Percentiles rank a stretch among this genome's conserved stretches.
Conservation (phyloP, 2,329 filamentous ascomycete genomes). For the Scolecobasidium constrictum region DNA sequence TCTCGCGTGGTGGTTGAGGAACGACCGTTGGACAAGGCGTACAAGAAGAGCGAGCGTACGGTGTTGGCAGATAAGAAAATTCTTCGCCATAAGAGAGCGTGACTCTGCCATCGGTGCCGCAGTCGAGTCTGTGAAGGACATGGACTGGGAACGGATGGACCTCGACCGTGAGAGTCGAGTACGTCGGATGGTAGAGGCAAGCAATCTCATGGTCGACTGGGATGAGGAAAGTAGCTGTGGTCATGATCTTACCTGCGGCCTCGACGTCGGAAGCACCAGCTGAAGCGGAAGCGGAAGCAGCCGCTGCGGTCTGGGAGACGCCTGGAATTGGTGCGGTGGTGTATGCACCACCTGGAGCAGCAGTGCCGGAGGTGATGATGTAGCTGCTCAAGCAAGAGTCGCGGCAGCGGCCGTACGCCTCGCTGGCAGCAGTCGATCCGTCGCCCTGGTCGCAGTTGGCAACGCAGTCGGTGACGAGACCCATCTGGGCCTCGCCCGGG, state of each 20-base stretch:
- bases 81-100: background rate
- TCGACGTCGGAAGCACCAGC: constrained; percentile 9
- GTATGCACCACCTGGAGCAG: constrained; percentile 5
- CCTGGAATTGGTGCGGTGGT: constrained; percentile 2
- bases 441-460: constrained; percentile 42
- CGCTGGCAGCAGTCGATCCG: constrained; percentile 33
- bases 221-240: constrained; percentile 14
- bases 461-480: constrained; percentile 41
- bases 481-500: constrained; percentile 38
- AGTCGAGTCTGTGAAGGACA: background rate
- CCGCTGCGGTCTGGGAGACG: constrained; percentile 3
- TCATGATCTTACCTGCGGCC: constrained; percentile 1
- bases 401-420: constrained; percentile 37
- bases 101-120: background rate
- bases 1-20: too few relatives aligned
- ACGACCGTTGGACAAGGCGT: too few relatives aligned
- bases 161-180: background rate
- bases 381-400: constrained; percentile 37
- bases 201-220: constrained; percentile 11
- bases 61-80: background rate
- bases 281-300: constrained; percentile 1
- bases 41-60: too few relatives aligned
- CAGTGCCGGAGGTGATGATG: constrained; percentile 33
- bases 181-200: background rate
- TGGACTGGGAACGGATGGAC: background rate